A percentile compares a stretch with the other conserved stretches of the same genome.
phyloP scores from a whole-genome alignment of 352 stramenopile species.

The Elongisporangium senticosum region DNA sequence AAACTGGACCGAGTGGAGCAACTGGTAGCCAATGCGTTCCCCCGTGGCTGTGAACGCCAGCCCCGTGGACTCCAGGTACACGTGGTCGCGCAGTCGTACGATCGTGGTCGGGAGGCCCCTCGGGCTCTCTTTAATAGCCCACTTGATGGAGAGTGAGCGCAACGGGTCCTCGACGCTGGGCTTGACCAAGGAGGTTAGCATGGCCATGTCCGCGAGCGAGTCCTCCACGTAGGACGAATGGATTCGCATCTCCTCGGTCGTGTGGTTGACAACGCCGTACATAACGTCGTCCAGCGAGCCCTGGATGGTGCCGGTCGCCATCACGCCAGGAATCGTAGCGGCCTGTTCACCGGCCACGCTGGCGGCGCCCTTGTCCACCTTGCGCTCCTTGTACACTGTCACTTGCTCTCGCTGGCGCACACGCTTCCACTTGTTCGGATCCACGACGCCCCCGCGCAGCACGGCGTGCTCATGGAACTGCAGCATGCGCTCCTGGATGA shows the following conservation, averaged over 20 bases:
- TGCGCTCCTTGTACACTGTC: conserved; percentile 37
- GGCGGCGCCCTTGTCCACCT: neutral
- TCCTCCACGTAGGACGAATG: conserved; percentile 41
- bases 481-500: conserved; percentile 24
- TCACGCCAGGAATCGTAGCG: conserved; percentile 7
- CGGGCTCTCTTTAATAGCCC: conserved; percentile 9
- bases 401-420: conserved; percentile 45
- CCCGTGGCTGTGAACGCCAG: conserved; percentile 26
- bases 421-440: conserved; percentile 36
- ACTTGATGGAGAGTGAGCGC: conserved; percentile 40
- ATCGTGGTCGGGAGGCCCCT: conserved; percentile 7
- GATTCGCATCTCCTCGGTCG: conserved; percentile 25
- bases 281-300: conserved; percentile 40
- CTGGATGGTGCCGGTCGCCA: conserved; percentile 24
- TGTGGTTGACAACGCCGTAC: conserved; percentile 30
- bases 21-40: conserved; percentile 36
- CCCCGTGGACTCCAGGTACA: conserved; percentile 43
- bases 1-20: conserved; percentile 38
- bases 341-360: neutral
- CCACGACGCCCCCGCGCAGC: conserved; percentile 21
- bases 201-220: conserved; percentile 26
- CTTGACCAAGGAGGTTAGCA: conserved; percentile 25
- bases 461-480: conserved; percentile 24
- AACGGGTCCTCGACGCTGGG: conserved; percentile 30
- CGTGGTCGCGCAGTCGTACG: conserved; percentile 25